Base-by-base conservation (phyloP, 2,329 filamentous ascomycete species). In the Venturia oleaginea region DNA sequence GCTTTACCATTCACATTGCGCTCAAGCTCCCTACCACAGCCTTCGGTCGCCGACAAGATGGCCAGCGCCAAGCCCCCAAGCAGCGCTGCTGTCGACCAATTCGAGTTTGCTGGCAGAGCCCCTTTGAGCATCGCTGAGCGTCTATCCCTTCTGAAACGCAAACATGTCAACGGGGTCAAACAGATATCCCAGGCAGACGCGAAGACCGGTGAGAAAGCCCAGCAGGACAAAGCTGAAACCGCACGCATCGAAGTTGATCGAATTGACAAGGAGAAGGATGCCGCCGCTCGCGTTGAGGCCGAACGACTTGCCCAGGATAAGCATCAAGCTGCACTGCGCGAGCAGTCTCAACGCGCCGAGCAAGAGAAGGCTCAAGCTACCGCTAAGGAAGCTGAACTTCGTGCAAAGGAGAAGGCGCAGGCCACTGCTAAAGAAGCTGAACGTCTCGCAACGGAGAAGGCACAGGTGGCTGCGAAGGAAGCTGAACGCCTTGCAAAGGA, bases 1-100 rank as follows among this genome's bases (percentile, higher is more conserved):
- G 59, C 59, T 40, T 30, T 63, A 11, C 62, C 62, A n/a, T 51
- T 19, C 30, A 57, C 62, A 2, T 24, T 63, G 32, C 62, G 62
- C 48, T 57, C 48, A 59, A 55, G 46, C 48, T 63, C 62, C 4
- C 62, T 30, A 10, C 59, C 34, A 60, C 59, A 60, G 34, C 13
- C 37, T 24, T 42, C 19, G 7, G 48, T 19, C 22, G 30, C 17
- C 19, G 48, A 63, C 46, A 43, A 38, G 8, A 63, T 63, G 62
- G 51, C 40, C 13, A 27, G 63, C 27, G 54, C 55, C 38, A 46
- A 40, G 34, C n/a, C 42, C 10, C 19, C 63, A 38, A 64, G 63
- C 27, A 40, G 54, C 38, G 32, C 37, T 48, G 11, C 43, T 54
- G 10, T 27, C 6, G 22, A 34, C 15, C 40, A 62, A n/a, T 4